Evolutionary conservation across 139 green algal species (phyloP), one percentile per base, ranked within the genome.

Genomic region (Picocystis salinarum): DNA sequence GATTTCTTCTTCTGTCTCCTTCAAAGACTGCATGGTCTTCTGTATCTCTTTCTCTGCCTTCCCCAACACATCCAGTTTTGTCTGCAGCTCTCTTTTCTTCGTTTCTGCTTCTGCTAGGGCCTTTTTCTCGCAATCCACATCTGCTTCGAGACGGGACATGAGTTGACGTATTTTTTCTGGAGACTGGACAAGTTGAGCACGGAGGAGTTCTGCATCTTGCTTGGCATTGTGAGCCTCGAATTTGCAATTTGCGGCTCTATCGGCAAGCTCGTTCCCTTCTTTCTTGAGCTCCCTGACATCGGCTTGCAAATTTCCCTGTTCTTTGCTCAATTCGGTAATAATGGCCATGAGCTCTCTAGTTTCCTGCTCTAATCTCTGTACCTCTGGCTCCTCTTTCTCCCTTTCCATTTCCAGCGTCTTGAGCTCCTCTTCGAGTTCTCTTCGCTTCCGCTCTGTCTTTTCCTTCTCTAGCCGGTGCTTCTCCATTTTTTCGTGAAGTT

Each of bases 151-250:
- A 34, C 5, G 2, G n/a, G 42, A 34, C 18, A 24, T 3, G 15
- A 28, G 24, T 12, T 28, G 27, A 12, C 1, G 39, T 4, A 41
- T 37, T 17, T 45, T 17, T 6, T 17, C 24, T 15, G 25, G 20
- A 23, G 44, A 23, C 66, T 82, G 70, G 19, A 90, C 77, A n/a
- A 91, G 70, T 51, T 82, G 70, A 23, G 69, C 56, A 25, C 54
- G 49, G 36, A 91, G 66, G 34, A 65, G 30, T 47, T 80, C 62
- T 10, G 46, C 50, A 48, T 79, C 66, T 20, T 75, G 53, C 28
- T 56, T 48, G 11, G 68, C 57, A 17, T 55, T 34, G 24, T 46
- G 29, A 18, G 86, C 58, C 41, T 70, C 66, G 28, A 78, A 62
- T 37, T 78, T 75, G 33, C 73, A 62, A 25, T 70, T 58, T 4